Base-by-base conservation (phyloP, 441 rosid species). In the Syzygium malaccense region DNA sequence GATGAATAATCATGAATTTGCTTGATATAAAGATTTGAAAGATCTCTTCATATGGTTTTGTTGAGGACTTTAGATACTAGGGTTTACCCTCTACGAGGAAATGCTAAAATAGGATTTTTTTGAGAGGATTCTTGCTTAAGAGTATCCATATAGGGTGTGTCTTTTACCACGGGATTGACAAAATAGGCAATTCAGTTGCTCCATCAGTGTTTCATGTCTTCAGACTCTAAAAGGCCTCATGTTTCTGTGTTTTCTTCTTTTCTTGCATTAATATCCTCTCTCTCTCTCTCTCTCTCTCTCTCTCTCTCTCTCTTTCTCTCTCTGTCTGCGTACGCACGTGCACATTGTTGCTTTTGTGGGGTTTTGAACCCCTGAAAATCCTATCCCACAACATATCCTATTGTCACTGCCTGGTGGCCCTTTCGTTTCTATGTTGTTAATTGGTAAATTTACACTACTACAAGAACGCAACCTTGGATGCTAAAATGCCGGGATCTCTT, bases 321-420 rank as follows among this genome's bases (percentile, higher is more conserved):
- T 57, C 25, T 9, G 45, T 2, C 37, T 14, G 5, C 11, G 2
- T 14, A 6, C 8, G 75, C 9, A 17, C 1, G 4, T 0, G 13
- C 3, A 0, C 0, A 0, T 71, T 37, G 83, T 71, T 37, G n/a
- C n/a, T 23, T 71, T 71, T 37, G 23, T 37, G 14, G 25, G 28
- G 83, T 37, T 71, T 37, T 71, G 9, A 71, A 71, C 83, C n/a
- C 80, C n/a, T 11, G 48, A 33, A 37, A 45, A 68, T 33, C 1
- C 0, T 68, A 37, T 68, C 12, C 51, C n/a, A 17, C 0, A 64
- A 0, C 49, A 20, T 71, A 0, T 37, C 83, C 49, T 49, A 71
- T 71, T 71, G 80, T 45, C 49, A 37, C n/a, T 41, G 51, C 45
- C 51, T 41, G 28, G 51, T 71, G n/a, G 83, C 83, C 83, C 51